Evolutionary conservation across 495 filamentous ascomycete genomes (phyloP).

Genomic region (Penicillium tannophilum): DNA sequence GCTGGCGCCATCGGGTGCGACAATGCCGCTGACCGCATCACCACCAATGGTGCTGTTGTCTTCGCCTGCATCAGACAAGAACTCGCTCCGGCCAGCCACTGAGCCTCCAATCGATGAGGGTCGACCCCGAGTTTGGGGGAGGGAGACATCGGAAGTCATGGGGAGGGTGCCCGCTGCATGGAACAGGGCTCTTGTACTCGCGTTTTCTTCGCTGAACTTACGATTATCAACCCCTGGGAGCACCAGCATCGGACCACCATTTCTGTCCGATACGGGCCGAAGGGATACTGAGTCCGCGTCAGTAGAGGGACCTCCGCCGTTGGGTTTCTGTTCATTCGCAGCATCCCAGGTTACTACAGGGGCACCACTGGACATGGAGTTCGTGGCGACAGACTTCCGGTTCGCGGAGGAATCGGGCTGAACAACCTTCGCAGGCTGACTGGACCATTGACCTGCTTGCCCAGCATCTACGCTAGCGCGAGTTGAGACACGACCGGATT

Average conservation of each 20-base stretch:
- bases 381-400: constrained; percentile 2
- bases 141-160: constrained; percentile 26
- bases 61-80: constrained; percentile 33
- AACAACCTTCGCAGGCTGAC: constrained; percentile 19
- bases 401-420: background rate
- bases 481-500: constrained; percentile 26
- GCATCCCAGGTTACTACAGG: constrained; percentile 17
- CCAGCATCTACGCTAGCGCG: constrained; percentile 39
- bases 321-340: constrained; percentile 16
- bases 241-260: constrained; percentile 32
- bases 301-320: constrained; percentile 1
- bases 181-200: constrained; percentile 41
- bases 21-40: constrained; percentile 21
- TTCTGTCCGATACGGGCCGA: constrained; percentile 21
- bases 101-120: constrained; percentile 34
- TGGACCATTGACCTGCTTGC: constrained; percentile 37
- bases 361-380: constrained; percentile 2
- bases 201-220: constrained; percentile 35
- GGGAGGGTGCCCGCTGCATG: constrained; percentile 36
- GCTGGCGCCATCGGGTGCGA: constrained; percentile 36
- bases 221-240: constrained; percentile 35
- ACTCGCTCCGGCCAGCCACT: constrained; percentile 35
- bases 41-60: constrained; percentile 38
- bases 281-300: constrained; percentile 14
- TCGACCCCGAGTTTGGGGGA: constrained; percentile 23